Evolutionary conservation across 2,329 filamentous ascomycete species (phyloP), one percentile per base, ranked within the genome.

Genomic region (Colletotrichum liriopes): DNA sequence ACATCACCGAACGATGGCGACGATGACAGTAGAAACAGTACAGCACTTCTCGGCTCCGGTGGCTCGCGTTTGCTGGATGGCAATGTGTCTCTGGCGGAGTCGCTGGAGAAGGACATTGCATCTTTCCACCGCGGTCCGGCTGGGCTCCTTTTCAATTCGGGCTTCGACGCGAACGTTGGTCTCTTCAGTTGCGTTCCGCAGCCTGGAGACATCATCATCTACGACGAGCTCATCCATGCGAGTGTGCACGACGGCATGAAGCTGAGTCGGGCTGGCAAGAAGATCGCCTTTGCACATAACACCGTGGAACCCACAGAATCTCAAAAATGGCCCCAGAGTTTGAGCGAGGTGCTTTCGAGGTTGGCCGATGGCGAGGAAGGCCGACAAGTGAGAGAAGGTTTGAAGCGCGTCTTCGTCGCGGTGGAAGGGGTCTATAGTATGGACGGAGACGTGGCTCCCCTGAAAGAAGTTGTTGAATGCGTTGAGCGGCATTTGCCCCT

Each of bases 241-340:
- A 95, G 92, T 75, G 89, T 92, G 1, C 93, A 94, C 71, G 93
- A 95, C 78, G 94, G 93, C 0, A 94, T 95, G 91, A 86, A 86
- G 23, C 76, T 92, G 26, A 91, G 90, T 8, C 86, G 92, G 1
- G 91, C 90, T 0, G 81, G 76, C 0, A 80, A 76, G 45, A 83
- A 75, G 18, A 60, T 88, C 0, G 68, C 86, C 0, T 94, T 94
- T 73, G 75, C 78, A 16, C 92, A 94, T 76, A 92, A 91, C 72
- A 83, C 81, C 5, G 82, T 90, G 0, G 16, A 68, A 0, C 66
- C 55, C 41, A n/a, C 26, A 1, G 32, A 18, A 4, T 26, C 39
- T 20, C 56, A 20, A n/a, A 23, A n/a, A 16, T 65, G 55, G 26
- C 23, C 56, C 11, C 61, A 69, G 49, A 72, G 71, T 12, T 75